Percentiles rank a stretch among this genome's conserved stretches.
These are phyloP conservation scores for Leccinum boreale DNA, from an alignment of 768 basidiomycete genomes.

Conservation along the genomic window DNA sequence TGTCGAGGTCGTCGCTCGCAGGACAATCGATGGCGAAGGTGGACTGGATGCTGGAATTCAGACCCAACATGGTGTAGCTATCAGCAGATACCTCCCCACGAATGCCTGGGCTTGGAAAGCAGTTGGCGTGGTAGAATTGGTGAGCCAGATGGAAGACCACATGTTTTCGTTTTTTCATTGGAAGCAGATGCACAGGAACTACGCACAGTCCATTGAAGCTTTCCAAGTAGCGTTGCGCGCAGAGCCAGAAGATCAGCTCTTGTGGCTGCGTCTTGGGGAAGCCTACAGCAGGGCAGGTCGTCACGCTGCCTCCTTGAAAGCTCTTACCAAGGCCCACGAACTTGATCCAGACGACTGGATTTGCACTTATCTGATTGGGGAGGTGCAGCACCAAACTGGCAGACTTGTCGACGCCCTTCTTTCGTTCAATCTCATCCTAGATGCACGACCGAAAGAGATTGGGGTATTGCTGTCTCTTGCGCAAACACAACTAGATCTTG, in stretches of 20 bases:
- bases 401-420: conserved; percentile 72
- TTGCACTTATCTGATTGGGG: conserved; percentile 77
- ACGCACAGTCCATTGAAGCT: conserved; percentile 71
- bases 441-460: conserved; percentile 57
- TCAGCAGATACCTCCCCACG: conserved; percentile 58
- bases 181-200: conserved; percentile 62
- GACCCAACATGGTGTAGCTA: conserved; percentile 37
- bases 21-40: conserved; percentile 93
- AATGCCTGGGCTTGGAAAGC: conserved; percentile 99
- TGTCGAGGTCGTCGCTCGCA: conserved; percentile 88
- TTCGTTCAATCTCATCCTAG: conserved; percentile 56
- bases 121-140: conserved; percentile 85
- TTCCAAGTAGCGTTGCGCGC: conserved; percentile 85
- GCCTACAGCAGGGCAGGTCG: conserved; percentile 87
- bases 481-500: conserved; percentile 69
- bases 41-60: conserved; percentile 60
- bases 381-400: conserved; percentile 77
- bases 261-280: conserved; percentile 93
- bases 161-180: not conserved
- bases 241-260: conserved; percentile 67
- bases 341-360: conserved; percentile 81
- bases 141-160: conserved; percentile 37
- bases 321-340: conserved; percentile 70
- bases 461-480: conserved; percentile 71
- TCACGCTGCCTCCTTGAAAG: conserved; percentile 86